Base-by-base conservation (phyloP, 352 stramenopile species). In the Phytophthora europaea region DNA sequence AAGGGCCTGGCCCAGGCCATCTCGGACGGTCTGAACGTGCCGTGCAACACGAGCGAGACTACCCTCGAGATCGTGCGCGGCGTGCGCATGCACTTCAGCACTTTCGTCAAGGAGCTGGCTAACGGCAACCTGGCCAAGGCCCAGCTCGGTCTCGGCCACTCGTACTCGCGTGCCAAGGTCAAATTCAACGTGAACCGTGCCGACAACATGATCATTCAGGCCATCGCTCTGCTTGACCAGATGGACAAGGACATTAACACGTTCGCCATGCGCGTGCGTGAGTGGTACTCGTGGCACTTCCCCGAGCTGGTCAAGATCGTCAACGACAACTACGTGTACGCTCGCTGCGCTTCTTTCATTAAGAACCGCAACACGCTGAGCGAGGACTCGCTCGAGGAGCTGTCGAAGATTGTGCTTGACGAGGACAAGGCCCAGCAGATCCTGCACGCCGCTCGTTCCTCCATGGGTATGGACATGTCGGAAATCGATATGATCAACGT, bases 121-220 rank as follows among this genome's bases (percentile, higher is more conserved):
- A 87, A 94, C 43, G 98, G 97, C 60, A 98, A 98, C 59, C 83
- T 98, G 22, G 96, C 97, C 81, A 99, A 99, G 84, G 97, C 98
- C 40, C 98, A 99, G 84, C 91, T 99, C 28, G 98, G 98, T 94
- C 90, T 99, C 16, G 98, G 98, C 55, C 98, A 99, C 94, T 98
- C 88, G 53, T 99, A 99, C 88, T 99, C 98, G 67, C 94, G 98
- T 82, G 96, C 91, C 64, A 99, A 99, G 90, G 91, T 97, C 57
- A 99, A 99, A 92, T 99, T 99, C 85, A 99, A 99, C 85, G 98
- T 99, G 59, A 99, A 99, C 81, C 91, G 98, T 50, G 97, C 96
- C 20, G 98, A 99, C 82, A 99, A 99, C 84, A 99, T 99, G 98
- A 99, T 99, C 81, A 99, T 99, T 83, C 98, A 99, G 85, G 96